Evolutionary conservation across 2,329 filamentous ascomycete species (phyloP).

Genomic region (Fusarium sp.): DNA sequence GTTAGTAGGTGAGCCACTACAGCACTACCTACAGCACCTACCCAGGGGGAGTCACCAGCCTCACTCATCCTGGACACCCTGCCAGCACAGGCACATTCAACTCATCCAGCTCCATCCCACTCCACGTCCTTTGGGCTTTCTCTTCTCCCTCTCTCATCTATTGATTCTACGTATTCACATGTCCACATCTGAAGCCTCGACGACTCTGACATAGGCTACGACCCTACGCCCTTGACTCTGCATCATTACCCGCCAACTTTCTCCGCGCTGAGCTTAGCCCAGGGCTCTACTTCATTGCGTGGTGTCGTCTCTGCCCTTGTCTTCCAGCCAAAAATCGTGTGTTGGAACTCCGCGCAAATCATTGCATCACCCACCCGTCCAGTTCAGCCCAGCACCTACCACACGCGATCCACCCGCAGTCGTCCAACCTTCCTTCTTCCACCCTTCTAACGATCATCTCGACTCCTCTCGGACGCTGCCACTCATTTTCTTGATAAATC

Average conservation of each 20-base stretch:
- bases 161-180: constrained; percentile 45
- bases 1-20: background rate
- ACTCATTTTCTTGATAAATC: constrained; percentile 44
- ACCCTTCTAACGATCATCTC: constrained; percentile 39
- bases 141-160: constrained; percentile 45
- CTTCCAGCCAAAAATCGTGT: constrained; percentile 46
- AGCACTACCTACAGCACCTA: background rate
- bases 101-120: constrained; percentile 36
- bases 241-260: constrained; percentile 28
- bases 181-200: constrained; percentile 31
- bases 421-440: constrained; percentile 40
- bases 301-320: constrained; percentile 27
- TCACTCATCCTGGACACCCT: constrained; percentile 4
- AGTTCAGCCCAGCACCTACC: constrained; percentile 19
- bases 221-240: constrained; percentile 27
- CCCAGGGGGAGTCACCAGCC: constrained; percentile 15
- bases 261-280: constrained; percentile 32
- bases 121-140: constrained; percentile 31
- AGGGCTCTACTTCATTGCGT: constrained; percentile 11
- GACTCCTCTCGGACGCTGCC: constrained; percentile 36
- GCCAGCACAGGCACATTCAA: constrained; percentile 26
- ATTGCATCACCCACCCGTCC: constrained; percentile 48
- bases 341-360: constrained; percentile 50
- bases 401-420: constrained; percentile 48
- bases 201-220: constrained; percentile 37